A percentile compares a stretch with the other conserved stretches of the same genome.
Evolutionary conservation across 306 rosid genomes (phyloP).

Genomic region (Castanopsis chinensis): DNA sequence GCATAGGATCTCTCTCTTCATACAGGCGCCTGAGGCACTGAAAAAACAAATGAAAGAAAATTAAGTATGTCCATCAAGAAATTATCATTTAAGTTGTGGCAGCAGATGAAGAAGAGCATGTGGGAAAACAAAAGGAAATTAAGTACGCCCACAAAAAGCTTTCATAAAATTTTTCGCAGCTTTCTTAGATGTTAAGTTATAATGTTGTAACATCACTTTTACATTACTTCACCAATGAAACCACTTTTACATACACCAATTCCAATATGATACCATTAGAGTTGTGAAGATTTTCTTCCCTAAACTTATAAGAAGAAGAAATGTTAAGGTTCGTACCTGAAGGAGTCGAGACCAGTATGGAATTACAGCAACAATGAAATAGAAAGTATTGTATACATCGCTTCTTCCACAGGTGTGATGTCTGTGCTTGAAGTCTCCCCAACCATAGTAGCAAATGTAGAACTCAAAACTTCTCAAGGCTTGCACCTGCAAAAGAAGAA

Average conservation of each 20-base stretch:
- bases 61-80: not conserved
- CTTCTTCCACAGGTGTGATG: constrained; percentile 25
- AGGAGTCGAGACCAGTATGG: constrained; percentile 65
- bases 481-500: constrained; percentile 32
- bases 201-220: no score
- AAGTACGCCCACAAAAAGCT: no score
- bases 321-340: constrained; percentile 39
- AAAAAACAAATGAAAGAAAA: not conserved
- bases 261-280: no score
- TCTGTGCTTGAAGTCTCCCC: constrained; percentile 61
- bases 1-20: constrained; percentile 63
- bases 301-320: not conserved
- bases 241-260: no score
- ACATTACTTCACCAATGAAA: no score
- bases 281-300: no score
- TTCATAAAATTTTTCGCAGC: no score
- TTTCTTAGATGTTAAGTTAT: no score
- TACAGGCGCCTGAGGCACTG: constrained; percentile 59
- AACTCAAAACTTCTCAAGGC: constrained; percentile 64
- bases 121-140: no score
- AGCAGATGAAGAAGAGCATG: no score
- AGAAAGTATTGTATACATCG: constrained; percentile 40
- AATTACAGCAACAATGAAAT: constrained; percentile 44
- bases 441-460: constrained; percentile 70
- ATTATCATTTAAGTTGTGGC: not conserved